Conservation (phyloP, 148 eudicot genomes). For the Spergularia marina region DNA sequence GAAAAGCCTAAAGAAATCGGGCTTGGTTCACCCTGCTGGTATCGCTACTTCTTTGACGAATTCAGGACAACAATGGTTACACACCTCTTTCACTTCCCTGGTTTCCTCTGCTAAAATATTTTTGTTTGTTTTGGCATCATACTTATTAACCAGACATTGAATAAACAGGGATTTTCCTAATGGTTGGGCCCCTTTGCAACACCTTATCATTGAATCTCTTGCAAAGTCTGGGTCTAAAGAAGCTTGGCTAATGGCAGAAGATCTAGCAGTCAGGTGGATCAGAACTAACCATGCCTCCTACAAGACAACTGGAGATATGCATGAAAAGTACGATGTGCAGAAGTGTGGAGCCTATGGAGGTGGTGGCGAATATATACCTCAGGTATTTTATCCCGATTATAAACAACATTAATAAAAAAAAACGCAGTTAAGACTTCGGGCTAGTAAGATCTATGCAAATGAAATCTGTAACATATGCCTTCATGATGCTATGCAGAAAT, state of each 20-base stretch:
- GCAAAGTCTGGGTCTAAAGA: constrained; percentile 58
- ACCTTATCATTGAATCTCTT: constrained; percentile 80
- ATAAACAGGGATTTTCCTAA: constrained; percentile 84
- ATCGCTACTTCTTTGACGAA: constrained; percentile 79
- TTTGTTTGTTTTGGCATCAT: not conserved
- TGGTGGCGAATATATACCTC: constrained; percentile 91
- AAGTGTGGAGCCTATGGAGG: constrained; percentile 82
- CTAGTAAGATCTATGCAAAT: not conserved
- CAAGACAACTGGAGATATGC: constrained; percentile 74
- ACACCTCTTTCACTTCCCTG: constrained; percentile 3
- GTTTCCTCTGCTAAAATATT: not conserved
- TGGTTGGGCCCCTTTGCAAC: constrained; percentile 96
- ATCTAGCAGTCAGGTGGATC: constrained; percentile 70
- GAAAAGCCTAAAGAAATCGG: constrained; percentile 63
- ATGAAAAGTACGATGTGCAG: constrained; percentile 73
- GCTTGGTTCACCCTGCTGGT: constrained; percentile 60
- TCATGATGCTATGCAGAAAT: not conserved
- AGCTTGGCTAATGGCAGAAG: constrained; percentile 62
- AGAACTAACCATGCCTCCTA: constrained; percentile 75
- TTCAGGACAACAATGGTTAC: constrained; percentile 86
- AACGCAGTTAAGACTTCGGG: not conserved
- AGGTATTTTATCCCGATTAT: constrained; percentile 39
- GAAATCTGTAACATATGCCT: too few species aligned
- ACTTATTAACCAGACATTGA: constrained; percentile 1
- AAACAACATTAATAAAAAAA: not conserved